Base-by-base conservation (phyloP, 2,329 filamentous ascomycete species). In the Xenosphaeropsis pyriputrescens region DNA sequence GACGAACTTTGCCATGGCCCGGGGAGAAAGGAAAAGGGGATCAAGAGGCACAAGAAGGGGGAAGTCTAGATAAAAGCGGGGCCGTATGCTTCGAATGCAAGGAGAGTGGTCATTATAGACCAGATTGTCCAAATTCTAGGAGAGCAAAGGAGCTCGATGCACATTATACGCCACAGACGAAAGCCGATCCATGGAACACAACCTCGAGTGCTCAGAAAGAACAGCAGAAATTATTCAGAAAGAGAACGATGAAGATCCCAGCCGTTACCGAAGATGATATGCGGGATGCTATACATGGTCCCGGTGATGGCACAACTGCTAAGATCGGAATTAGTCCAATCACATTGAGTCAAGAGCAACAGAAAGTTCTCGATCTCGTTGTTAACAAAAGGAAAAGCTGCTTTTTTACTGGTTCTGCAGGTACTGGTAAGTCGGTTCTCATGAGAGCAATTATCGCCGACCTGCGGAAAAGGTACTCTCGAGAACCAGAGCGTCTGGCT, bases 331-430 rank as follows among this genome's bases (percentile, higher is more conserved):
- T 50, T 41, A 15, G 53, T 32, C 36, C 48, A 43, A 45, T 63
- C 50, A 42, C 42, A 39, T 65, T 98, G 29, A 95, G 85, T 54
- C 72, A 80, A 11, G 91, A 98, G 55, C 91, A 98, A 58, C 71
- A 75, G 42, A 75, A 83, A 41, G 85, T 98, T 9, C 65, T 93
- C 40, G 76, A 85, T 34, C 65, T 95, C 15, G 89, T 98, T 8
- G 71, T 85, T 6, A 72, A 91, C 16, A 64, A 83, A 45, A 72
- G 72, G 41, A 80, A 86, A 56, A 96, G 89, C 49, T 88, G 95
- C 2, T 98, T 98, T 64, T 98, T 98, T 57, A 98, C 91, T 1
- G 91, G 91, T 49, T 93, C 91, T 41, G 91, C 91, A 41, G 86
- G 81, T 67, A 95, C 91, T 4, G 91, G 91, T 57, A 98, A 98